Percentiles rank a stretch among this genome's conserved stretches.
phyloP scores from a whole-genome alignment of 345 rosid species.

The Moringa oleifera region DNA sequence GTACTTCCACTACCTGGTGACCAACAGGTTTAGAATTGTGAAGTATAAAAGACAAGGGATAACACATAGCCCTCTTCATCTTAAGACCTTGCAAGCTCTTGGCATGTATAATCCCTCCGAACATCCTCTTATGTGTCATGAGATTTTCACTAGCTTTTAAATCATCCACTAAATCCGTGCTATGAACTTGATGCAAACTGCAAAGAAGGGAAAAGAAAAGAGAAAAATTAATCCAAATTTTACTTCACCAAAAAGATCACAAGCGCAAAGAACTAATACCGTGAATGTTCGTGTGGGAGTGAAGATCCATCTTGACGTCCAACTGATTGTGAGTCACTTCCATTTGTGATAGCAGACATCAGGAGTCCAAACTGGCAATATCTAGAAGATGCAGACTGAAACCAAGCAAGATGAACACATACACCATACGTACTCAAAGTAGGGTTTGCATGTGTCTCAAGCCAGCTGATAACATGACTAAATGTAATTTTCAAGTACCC shows the following conservation, averaged over 20 bases:
- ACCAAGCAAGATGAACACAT: conserved; percentile 71
- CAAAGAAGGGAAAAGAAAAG: neutral
- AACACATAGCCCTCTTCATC: conserved; percentile 43
- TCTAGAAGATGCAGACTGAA: conserved; percentile 70
- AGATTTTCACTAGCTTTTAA: conserved; percentile 26
- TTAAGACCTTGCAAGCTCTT: conserved; percentile 61
- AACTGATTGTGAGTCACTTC: conserved; percentile 13
- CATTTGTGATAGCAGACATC: conserved; percentile 38
- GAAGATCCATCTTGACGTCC: conserved; percentile 28
- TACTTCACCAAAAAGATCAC: conserved; percentile 2
- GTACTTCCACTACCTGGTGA: conserved; percentile 63
- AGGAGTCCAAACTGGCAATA: conserved; percentile 80
- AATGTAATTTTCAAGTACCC: conserved; percentile 68
- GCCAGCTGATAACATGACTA: conserved; percentile 67
- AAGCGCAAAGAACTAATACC: conserved; percentile 32
- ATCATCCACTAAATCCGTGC: conserved; percentile 22
- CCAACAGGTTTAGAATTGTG: conserved; percentile 77
- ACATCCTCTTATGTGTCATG: conserved; percentile 29
- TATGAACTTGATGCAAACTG: conserved; percentile 32
- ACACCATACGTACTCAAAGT: conserved; percentile 54
- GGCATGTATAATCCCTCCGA: conserved; percentile 63
- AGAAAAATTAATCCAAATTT: conserved; percentile 4
- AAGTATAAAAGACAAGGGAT: conserved; percentile 54
- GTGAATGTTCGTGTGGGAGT: conserved; percentile 31
- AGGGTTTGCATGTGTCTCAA: conserved; percentile 94